Percentiles rank a stretch among this genome's conserved stretches.
phyloP scores from a whole-genome alignment of 192 early-diverging fungal genomes.

The Chytriomyces sp. region DNA sequence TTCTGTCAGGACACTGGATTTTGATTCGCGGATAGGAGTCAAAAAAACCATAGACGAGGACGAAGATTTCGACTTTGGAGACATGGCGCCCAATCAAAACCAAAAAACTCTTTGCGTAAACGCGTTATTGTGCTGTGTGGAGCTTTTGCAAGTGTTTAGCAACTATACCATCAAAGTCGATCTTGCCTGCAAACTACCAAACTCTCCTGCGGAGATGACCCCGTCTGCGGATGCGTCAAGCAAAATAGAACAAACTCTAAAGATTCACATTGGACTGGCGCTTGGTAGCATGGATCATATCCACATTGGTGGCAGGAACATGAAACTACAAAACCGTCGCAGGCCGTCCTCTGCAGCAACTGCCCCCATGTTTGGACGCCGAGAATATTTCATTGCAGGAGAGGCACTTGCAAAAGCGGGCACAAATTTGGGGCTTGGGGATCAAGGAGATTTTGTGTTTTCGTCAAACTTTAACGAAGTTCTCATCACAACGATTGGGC shows the following conservation, averaged over 20 bases:
- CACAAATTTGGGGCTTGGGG: not conserved
- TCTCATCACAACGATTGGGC: too few species aligned
- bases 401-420: not conserved
- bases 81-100: not conserved
- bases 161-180: not conserved
- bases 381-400: not conserved
- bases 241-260: too few species aligned
- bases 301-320: not conserved
- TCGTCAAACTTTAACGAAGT: too few species aligned
- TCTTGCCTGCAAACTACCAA: not conserved
- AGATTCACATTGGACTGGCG: too few species aligned
- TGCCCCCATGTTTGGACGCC: not conserved
- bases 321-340: not conserved
- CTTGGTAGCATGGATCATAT: not conserved
- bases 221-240: not conserved
- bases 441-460: too few species aligned
- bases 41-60: too few species aligned
- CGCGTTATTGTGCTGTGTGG: not conserved
- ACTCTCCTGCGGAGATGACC: not conserved
- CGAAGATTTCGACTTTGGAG: too few species aligned
- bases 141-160: slow-evolving; percentile 3
- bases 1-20: not conserved
- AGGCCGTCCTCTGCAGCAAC: not conserved
- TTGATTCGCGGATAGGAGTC: not conserved
- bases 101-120: slow-evolving; percentile 1